phyloP scores from a whole-genome alignment of 2,329 filamentous ascomycete genomes.

The Remersonia thermophila region DNA sequence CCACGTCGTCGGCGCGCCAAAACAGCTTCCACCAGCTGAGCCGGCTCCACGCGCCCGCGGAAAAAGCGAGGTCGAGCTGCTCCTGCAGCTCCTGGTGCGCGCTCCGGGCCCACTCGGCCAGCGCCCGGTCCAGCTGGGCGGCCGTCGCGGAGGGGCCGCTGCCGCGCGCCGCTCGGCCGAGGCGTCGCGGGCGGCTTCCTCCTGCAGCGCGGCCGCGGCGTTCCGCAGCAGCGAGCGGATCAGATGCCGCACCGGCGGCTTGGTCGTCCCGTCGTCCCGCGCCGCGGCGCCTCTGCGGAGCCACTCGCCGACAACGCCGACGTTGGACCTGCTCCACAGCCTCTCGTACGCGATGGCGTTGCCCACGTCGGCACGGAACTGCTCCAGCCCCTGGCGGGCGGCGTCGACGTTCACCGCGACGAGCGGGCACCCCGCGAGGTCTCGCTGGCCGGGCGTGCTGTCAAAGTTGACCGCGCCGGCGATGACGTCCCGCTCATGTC shows the following conservation, averaged over 20 bases:
- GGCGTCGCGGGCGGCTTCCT: conserved; percentile 32
- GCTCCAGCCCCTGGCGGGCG: conserved; percentile 49
- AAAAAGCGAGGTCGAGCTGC: conserved; percentile 66
- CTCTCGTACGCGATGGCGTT: conserved; percentile 62
- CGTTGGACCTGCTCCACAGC: conserved; percentile 60
- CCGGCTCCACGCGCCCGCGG: conserved; percentile 63
- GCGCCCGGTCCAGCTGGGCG: conserved; percentile 40
- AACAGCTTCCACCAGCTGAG: conserved; percentile 91
- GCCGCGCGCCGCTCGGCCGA: conserved; percentile 21
- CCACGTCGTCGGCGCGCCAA: conserved; percentile 87
- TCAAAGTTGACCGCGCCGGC: conserved; percentile 43
- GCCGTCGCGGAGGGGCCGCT: conserved; percentile 27
- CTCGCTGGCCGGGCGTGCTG: conserved; percentile 7
- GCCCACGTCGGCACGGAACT: conserved; percentile 56
- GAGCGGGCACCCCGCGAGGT: conserved; percentile 38
- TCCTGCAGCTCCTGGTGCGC: conserved; percentile 76
- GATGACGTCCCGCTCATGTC: conserved; percentile 29
- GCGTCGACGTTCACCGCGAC: conserved; percentile 50
- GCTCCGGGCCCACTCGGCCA: conserved; percentile 62
- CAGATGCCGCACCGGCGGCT: conserved; percentile 52
- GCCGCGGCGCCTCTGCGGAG: conserved; percentile 37
- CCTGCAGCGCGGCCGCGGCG: conserved; percentile 37
- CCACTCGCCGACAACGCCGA: conserved; percentile 56
- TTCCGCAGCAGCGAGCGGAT: conserved; percentile 54
- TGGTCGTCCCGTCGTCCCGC: conserved; percentile 34